phyloP scores from a whole-genome alignment of 1,284 basidiomycete genomes.

The Phellinidium pouzarii region DNA sequence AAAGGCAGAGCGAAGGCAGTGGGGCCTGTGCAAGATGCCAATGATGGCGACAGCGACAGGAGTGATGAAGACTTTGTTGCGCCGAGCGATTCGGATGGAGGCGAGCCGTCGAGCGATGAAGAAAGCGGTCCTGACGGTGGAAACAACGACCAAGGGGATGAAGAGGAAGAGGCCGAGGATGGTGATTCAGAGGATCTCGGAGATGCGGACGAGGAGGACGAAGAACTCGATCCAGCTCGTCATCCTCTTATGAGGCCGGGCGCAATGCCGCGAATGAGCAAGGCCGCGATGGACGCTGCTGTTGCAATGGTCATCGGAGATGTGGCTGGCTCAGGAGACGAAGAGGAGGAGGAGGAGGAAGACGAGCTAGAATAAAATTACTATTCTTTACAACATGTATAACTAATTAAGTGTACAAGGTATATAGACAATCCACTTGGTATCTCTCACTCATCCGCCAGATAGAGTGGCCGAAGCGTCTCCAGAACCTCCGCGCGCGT shows the following conservation, averaged over 20 bases:
- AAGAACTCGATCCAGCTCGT: slow-evolving; percentile 43
- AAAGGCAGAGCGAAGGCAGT: slow-evolving; percentile 16
- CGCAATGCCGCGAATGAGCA: slow-evolving; percentile 61
- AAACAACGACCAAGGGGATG: slow-evolving; percentile 5
- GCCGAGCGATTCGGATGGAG: slow-evolving; percentile 21
- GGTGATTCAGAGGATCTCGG: slow-evolving; percentile 22
- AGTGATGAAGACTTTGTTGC: slow-evolving; percentile 19
- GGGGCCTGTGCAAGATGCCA: slow-evolving; percentile 25
- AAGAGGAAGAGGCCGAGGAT: slow-evolving; percentile 12
- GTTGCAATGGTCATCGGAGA: slow-evolving; percentile 53
- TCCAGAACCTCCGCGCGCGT: slow-evolving; percentile 18
- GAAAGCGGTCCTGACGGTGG: slow-evolving; percentile 15
- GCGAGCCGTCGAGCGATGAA: slow-evolving; percentile 18
- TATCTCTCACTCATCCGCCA: neutral
- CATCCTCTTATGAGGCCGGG: slow-evolving; percentile 62
- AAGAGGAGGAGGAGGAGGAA: slow-evolving; percentile 31
- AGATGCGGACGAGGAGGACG: slow-evolving; percentile 29
- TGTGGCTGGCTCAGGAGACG: slow-evolving; percentile 30
- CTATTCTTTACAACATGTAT: neutral
- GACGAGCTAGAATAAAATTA: slow-evolving; percentile 5
- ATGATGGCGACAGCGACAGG: slow-evolving; percentile 22
- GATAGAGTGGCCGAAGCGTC: slow-evolving; percentile 12
- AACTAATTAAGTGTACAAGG: neutral
- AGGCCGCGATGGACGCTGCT: slow-evolving; percentile 56
- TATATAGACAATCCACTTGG: neutral